phyloP scores from a whole-genome alignment of 202 grass and related monocot genomes.

The Elaeis oleifera region DNA sequence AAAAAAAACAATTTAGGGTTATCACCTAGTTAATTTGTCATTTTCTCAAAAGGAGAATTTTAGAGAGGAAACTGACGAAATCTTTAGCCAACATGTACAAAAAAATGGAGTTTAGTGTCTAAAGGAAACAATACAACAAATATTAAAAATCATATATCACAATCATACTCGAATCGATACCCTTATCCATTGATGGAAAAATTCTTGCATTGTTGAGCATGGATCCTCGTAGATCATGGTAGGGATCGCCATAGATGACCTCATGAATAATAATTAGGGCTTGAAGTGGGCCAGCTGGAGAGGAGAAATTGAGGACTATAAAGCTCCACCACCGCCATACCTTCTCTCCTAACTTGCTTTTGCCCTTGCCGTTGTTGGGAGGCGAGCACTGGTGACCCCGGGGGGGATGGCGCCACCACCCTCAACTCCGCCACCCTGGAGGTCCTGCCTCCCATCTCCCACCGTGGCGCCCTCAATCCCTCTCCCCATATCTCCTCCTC shows the following conservation, averaged over 20 bases:
- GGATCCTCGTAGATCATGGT: conserved; percentile 34
- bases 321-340: not conserved
- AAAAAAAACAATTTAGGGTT: too few species aligned
- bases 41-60: too few species aligned
- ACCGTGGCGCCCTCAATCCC: not conserved
- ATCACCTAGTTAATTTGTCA: too few species aligned
- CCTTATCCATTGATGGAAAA: not conserved
- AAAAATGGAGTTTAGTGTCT: too few species aligned
- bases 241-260: conserved; percentile 39
- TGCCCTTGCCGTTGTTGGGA: conserved; percentile 41
- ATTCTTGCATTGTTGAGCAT: conserved; percentile 13
- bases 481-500: too few species aligned
- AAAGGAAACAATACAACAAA: too few species aligned
- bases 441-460: not conserved
- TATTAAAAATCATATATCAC: too few species aligned
- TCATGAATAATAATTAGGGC: conserved; percentile 37
- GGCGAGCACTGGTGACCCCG: conserved; percentile 49
- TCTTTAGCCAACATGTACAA: too few species aligned
- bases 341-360: not conserved
- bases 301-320: not conserved
- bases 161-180: conserved; percentile 32
- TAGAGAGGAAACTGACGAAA: too few species aligned
- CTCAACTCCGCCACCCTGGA: conserved; percentile 4
- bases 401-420: conserved; percentile 19
- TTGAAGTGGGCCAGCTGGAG: not conserved